Base-by-base conservation (phyloP, 306 rosid genomes). In the Acacia acuminata region DNA sequence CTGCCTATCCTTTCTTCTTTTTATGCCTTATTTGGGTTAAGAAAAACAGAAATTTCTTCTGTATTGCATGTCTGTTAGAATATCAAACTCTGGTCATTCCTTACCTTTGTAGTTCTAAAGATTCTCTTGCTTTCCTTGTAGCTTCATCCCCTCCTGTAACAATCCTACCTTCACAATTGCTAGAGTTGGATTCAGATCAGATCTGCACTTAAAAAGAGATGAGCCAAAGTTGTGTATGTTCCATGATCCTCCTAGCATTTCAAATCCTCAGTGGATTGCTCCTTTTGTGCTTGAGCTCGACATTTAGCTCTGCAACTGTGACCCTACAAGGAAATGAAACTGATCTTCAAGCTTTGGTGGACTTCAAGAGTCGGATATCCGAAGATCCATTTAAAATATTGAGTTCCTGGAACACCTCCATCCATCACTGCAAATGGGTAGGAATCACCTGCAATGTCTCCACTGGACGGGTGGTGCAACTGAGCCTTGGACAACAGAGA, bases 341-440 rank as follows among this genome's bases (percentile, higher is more conserved):
- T 40, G 88, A 85, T 47, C 36, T 77, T 1, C 45, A 79, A 17
- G 77, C 91, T 32, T 61, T 90, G 47, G 83, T 88, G 14, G 75
- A 90, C 47, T 75, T 90, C 56, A 88, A 86, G 63, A 56, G 34
- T 34, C 47, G 17, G 8, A 83, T 85, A 61, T 17, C 51, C 34
- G 42, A 40, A 51, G 90, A 87, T 75, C 88, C 88, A 81, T 75
- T 83, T 12, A 51, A 77, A 11, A 77, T 48, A 8, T 77, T 86
- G 77, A 86, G 83, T 77, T 80, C 60, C 7, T 90, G 93, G 91
- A 90, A 86, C 79, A 77, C 78, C 4, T 84, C 93, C 36, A 32
- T 67, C 34, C 67, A 82, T 11, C 82, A 88, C 42, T 88, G 93
- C 74, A 82, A 73, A 7, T 90, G 87, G 90, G 8, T 47, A 55